Conservation (phyloP, 2,329 filamentous ascomycete genomes). For the Paecilomyces formosus region DNA sequence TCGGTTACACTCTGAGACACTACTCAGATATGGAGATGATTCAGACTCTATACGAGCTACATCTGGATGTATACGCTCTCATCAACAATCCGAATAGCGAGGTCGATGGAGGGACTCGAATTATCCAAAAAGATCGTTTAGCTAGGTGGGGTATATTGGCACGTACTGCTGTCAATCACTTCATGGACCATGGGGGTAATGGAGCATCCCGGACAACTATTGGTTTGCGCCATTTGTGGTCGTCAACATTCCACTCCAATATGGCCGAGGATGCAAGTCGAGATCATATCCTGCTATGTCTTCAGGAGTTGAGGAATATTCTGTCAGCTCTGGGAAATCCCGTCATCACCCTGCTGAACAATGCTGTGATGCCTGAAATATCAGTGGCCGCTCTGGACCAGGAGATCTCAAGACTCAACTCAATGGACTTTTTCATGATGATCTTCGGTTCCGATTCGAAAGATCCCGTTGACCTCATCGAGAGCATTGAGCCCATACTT, state of each 20-base stretch:
- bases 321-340: conserved; percentile 43
- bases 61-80: conserved; percentile 58
- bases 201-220: conserved; percentile 34
- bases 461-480: conserved; percentile 77
- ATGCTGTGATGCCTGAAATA: conserved; percentile 78
- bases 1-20: conserved; percentile 23
- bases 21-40: conserved; percentile 43
- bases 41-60: conserved; percentile 58
- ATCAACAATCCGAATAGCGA: conserved; percentile 55
- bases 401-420: conserved; percentile 85
- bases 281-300: conserved; percentile 54
- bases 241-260: conserved; percentile 55
- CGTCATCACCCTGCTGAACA: conserved; percentile 65
- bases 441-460: conserved; percentile 78
- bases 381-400: conserved; percentile 77
- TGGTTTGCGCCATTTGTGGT: conserved; percentile 58
- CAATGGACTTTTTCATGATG: conserved; percentile 90
- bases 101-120: conserved; percentile 44
- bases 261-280: conserved; percentile 49
- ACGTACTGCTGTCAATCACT: conserved; percentile 44
- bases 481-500: conserved; percentile 84
- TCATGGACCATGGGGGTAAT: conserved; percentile 23
- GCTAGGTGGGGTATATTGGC: conserved; percentile 54
- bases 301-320: conserved; percentile 54
- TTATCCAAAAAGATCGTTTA: conserved; percentile 51